Evolutionary conservation across 2,329 filamentous ascomycete genomes (phyloP), one percentile per base, ranked within the genome.

Genomic region (Cladosporium sp.): DNA sequence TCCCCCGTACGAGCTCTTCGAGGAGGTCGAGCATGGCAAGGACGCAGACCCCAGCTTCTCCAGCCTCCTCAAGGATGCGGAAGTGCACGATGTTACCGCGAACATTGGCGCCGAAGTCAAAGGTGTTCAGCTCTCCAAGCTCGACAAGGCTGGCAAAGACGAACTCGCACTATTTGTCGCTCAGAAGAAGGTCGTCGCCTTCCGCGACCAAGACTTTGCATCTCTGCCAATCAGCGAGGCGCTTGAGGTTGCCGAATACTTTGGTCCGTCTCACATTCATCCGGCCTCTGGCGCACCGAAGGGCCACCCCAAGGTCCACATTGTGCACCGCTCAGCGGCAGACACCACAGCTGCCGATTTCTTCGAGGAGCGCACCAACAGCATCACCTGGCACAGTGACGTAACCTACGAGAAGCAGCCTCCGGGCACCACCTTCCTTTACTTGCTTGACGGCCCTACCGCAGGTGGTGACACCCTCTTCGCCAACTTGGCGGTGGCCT

Each of bases 361-460:
- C 78, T 88, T 92, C 70, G 80, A 85, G 64, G 86, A 87, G 57
- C 86, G 90, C 26, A 93, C 91, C 3, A 94, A 89, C 78, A 91
- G 89, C 0, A 68, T 70, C 38, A 92, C 92, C 8, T 97, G 92
- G 92, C 93, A 97, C 80, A 91, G 89, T 0, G 93, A 97, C 71
- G 89, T 96, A 1, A 91, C 90, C 0, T 97, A 96, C 75, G 93
- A 97, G 81, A 82, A 86, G 71, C 93, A 97, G 79, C 92, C 93
- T 1, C 92, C 93, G 0, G 92, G 92, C 34, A 97, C 92, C 0
- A 96, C 93, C 0, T 96, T 97, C 79, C 79, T 97, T 41, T 96
- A 96, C 75, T 84, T 93, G 59, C 85, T 97, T n/a, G 92, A 97
- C 75, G 89, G 87, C 54, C 93, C 93, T 1, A 83, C 86, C 47